Evolutionary conservation across 2,329 filamentous ascomycete species (phyloP), one percentile per base, ranked within the genome.

Genomic region (Helotiales sp.): DNA sequence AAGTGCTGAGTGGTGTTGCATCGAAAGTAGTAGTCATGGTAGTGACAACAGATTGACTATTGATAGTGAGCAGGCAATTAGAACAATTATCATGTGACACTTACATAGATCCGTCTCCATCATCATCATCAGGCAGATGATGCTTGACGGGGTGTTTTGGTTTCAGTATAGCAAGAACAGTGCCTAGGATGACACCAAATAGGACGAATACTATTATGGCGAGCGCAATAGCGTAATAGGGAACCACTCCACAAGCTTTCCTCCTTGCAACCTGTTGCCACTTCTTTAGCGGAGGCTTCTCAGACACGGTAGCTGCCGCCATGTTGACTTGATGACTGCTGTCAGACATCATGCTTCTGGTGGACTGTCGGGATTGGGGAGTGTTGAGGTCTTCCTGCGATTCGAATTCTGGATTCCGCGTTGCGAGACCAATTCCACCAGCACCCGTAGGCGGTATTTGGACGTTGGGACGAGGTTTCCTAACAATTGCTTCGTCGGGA

Each of bases 401-500:
- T 13, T 82, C 79, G 70, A 85, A 87, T 63, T 87, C 84, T 0
- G 84, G 85, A 59, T 87, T 81, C 25, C 81, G 76, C 6, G 84
- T 82, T 3, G 84, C 84, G 19, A 86, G 71, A 2, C 83, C 84
- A 29, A 87, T 75, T 15, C 84, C 84, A 3, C 84, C 84, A 5
- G 83, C 82, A n/a, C 84, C 85, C 59, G 13, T 60, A 31, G 60
- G 52, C 13, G 66, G 49, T 22, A 66, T 47, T 42, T 65, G 58
- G 50, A 65, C 66, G n/a, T 69, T 63, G 19, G 72, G 70, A 17
- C 72, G 65, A 49, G 75, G 72, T 67, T 82, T 91, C 78, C 72
- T 82, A 70, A 70, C 81, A 73, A 75, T 87, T 0, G 78, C 78
- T 56, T 91, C 88, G 52, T 96, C 90, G 2, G 93, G 91, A 73